Base-by-base conservation (phyloP, 139 green algal genomes). In the Micractinium sp. region DNA sequence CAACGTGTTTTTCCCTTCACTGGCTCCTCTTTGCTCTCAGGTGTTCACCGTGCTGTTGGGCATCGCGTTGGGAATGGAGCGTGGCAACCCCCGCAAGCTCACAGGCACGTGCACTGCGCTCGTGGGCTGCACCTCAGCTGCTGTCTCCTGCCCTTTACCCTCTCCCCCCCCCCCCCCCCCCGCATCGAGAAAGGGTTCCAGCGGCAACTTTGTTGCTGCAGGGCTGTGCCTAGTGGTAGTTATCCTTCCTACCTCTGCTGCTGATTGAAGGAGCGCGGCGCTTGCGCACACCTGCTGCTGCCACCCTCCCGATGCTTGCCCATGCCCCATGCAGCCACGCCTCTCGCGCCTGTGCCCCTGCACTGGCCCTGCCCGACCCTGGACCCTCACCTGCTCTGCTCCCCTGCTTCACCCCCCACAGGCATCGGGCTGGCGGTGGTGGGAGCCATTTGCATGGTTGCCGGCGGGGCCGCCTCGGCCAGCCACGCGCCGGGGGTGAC, bases 381-480 rank as follows among this genome's bases (percentile, higher is more conserved):
- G 16, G 7, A 15, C 14, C 33, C 33, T 22, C 33, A n/a, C 36
- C 3, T 39, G 3, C 16, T 4, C 31, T 1, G 31, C 35, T 9
- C 74, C 33, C 29, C 15, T 53, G 38, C 29, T 33, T 56, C 9
- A 9, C 9, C 7, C 47, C 29, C 74, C n/a, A 27, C 74, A 80
- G 74, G 74, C 82, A 94, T 96, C 22, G 82, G 39, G 15, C 39
- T 95, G 33, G 93, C 93, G 1, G 94, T 95, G 22, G 73, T 38
- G 1, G 94, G 94, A 14, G 94, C 94, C 38, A 74, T 95, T 22
- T 90, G 89, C 88, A 95, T 96, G 94, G 94, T 96, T 63, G 56
- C 86, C 16, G 88, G 90, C 31, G 85, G 86, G 23, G 66, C 83
- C 29, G 77, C 82, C 19, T 86, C 81, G 0, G 76, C 60, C 53